Conservation (phyloP, 495 filamentous ascomycete genomes). For the Neurospora tetrasperma region DNA sequence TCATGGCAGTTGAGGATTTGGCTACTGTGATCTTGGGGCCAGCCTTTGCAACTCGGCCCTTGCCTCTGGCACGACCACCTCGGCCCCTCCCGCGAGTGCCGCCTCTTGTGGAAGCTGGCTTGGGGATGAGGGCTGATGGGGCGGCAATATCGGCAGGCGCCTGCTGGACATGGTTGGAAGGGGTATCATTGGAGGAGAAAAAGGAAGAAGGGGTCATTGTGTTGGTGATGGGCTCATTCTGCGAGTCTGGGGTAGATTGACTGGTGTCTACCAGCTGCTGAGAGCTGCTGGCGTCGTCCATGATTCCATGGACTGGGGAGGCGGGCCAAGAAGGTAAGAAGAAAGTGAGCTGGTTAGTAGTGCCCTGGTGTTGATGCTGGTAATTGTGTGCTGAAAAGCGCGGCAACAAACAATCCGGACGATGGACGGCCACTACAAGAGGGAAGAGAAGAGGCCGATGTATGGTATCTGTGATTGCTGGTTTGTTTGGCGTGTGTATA, state of each 20-base stretch:
- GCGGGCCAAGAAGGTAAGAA: conserved; percentile 3
- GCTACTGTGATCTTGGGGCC: conserved; percentile 8
- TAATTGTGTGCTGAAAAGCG: neutral
- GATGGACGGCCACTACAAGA: neutral
- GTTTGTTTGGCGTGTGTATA: neutral
- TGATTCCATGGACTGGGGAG: conserved; percentile 20
- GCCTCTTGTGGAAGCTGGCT: neutral
- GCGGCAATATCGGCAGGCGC: neutral
- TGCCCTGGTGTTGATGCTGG: neutral
- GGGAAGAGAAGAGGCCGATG: neutral
- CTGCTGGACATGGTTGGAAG: neutral
- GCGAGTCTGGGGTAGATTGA: neutral
- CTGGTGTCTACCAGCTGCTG: conserved; percentile 17
- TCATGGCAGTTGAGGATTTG: conserved; percentile 8
- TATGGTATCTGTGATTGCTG: neutral
- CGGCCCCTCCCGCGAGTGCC: conserved; percentile 19
- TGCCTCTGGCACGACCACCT: conserved; percentile 16
- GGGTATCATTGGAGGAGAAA: neutral
- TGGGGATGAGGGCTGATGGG: neutral
- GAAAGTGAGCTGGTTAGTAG: neutral
- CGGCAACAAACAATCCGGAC: neutral
- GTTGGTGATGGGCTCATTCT: neutral
- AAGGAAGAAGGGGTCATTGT: neutral
- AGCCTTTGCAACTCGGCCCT: conserved; percentile 23
- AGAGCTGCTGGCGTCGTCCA: conserved; percentile 12